Evolutionary conservation across 352 stramenopile species (phyloP).

Genomic region (Phytopythium boreale): DNA sequence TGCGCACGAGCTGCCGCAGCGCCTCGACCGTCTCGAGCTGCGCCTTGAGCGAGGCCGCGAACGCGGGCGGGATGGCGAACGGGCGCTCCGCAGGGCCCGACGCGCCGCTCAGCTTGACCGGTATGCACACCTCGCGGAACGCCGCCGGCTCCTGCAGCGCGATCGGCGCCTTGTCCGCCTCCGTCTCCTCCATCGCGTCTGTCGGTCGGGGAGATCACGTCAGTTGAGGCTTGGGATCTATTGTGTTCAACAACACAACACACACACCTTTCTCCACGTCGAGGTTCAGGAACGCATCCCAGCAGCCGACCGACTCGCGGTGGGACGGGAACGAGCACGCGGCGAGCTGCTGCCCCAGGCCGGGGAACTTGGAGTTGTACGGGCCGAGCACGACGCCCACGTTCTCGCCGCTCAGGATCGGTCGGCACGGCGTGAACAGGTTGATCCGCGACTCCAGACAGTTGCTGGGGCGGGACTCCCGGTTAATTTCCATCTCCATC

Average conservation of each 20-base stretch:
- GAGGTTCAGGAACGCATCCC: conserved; percentile 68
- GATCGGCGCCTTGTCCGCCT: conserved; percentile 47
- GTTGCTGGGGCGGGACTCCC: conserved; percentile 62
- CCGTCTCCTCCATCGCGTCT: conserved; percentile 33
- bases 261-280: conserved; percentile 57
- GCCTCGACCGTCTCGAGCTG: conserved; percentile 77
- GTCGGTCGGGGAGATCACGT: not conserved
- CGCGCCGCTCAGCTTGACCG: conserved; percentile 47
- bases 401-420: conserved; percentile 95
- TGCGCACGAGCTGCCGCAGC: conserved; percentile 65
- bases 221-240: not conserved
- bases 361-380: conserved; percentile 95
- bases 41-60: conserved; percentile 51
- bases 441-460: conserved; percentile 92
- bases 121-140: conserved; percentile 70
- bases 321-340: conserved; percentile 42
- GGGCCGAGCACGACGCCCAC: conserved; percentile 92
- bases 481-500: not conserved
- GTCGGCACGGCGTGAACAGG: conserved; percentile 88
- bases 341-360: conserved; percentile 76
- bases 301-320: conserved; percentile 47
- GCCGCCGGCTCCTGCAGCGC: conserved; percentile 50
- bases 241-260: not conserved
- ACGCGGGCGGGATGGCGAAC: conserved; percentile 78
- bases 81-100: conserved; percentile 46